Percentiles rank a stretch among this genome's conserved stretches.
These are phyloP conservation scores for Delonix regia DNA, from an alignment of 306 rosid genomes.

Conservation along the genomic window DNA sequence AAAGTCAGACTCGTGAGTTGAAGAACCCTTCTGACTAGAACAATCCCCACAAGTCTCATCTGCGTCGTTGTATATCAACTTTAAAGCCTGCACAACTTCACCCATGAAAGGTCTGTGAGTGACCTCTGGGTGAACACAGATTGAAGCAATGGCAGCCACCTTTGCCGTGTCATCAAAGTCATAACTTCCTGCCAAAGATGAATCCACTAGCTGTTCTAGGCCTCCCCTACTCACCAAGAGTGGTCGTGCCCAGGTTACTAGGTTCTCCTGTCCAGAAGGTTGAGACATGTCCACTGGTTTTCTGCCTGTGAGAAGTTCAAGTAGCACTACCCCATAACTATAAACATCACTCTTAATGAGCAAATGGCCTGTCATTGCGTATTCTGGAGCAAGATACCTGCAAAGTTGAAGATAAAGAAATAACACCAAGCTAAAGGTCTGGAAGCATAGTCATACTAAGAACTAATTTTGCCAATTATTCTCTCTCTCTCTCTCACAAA, in stretches of 20 bases:
- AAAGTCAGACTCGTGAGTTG: constrained; percentile 70
- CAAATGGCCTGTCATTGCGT: constrained; percentile 97
- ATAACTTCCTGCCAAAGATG: constrained; percentile 72
- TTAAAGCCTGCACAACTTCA: constrained; percentile 97
- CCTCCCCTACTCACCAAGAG: constrained; percentile 76
- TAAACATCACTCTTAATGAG: constrained; percentile 97
- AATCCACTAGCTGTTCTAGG: constrained; percentile 83
- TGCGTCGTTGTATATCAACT: constrained; percentile 77
- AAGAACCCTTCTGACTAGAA: constrained; percentile 70
- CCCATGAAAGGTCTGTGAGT: constrained; percentile 94
- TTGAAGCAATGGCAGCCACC: constrained; percentile 92
- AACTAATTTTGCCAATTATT: no score
- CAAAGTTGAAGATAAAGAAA: constrained; percentile 37
- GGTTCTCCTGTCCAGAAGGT: constrained; percentile 82
- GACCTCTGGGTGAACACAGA: constrained; percentile 91
- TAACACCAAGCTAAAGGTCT: not conserved
- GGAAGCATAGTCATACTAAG: no score
- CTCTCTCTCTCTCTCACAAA: no score
- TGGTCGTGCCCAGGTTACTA: constrained; percentile 91
- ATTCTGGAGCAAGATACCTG: constrained; percentile 98
- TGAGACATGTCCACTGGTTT: constrained; percentile 95
- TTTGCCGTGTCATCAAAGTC: constrained; percentile 90
- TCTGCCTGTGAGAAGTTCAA: constrained; percentile 93
- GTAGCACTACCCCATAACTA: constrained; percentile 95
- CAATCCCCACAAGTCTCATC: constrained; percentile 72